Evolutionary conservation across 2,329 filamentous ascomycete genomes (phyloP).

Genomic region (Leptographium galeiforme): DNA sequence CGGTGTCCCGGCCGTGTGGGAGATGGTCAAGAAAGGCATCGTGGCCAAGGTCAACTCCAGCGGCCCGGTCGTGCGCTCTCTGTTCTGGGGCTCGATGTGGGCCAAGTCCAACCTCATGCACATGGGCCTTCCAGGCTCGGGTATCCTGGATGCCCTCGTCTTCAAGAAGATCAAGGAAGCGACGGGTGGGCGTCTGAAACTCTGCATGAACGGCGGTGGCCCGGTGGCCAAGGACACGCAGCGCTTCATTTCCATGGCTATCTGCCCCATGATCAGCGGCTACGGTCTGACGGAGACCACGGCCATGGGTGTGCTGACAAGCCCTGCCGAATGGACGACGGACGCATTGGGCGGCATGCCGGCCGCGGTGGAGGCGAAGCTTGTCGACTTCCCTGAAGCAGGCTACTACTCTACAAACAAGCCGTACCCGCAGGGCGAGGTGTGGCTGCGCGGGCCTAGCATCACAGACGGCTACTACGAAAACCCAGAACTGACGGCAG

Average conservation of each 20-base stretch:
- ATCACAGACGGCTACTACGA: constrained; percentile 65
- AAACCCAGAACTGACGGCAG: constrained; percentile 62
- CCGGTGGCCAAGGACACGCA: constrained; percentile 77
- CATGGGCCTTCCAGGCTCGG: constrained; percentile 49
- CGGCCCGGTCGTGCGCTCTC: constrained; percentile 52
- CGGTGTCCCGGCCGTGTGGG: constrained; percentile 81
- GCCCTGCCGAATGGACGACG: constrained; percentile 67
- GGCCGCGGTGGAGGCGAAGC: constrained; percentile 63
- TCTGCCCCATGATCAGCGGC: constrained; percentile 78
- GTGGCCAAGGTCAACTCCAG: constrained; percentile 60
- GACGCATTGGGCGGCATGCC: constrained; percentile 61
- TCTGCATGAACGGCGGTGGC: constrained; percentile 77
- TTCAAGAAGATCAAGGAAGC: constrained; percentile 90
- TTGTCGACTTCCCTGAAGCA: constrained; percentile 74
- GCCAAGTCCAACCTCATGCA: constrained; percentile 37
- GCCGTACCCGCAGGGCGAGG: constrained; percentile 68
- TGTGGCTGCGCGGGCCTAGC: constrained; percentile 69
- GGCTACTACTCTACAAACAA: constrained; percentile 67
- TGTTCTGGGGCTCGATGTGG: constrained; percentile 54
- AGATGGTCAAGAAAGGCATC: constrained; percentile 85
- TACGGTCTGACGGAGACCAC: constrained; percentile 81
- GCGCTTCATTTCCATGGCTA: constrained; percentile 75
- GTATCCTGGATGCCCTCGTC: constrained; percentile 61
- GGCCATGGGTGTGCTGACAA: constrained; percentile 62
- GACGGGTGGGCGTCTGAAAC: constrained; percentile 66